Percentiles rank a stretch among this genome's conserved stretches.
Evolutionary conservation across 768 basidiomycete species (phyloP).

Genomic region (Gelatoporia subvermispora): DNA sequence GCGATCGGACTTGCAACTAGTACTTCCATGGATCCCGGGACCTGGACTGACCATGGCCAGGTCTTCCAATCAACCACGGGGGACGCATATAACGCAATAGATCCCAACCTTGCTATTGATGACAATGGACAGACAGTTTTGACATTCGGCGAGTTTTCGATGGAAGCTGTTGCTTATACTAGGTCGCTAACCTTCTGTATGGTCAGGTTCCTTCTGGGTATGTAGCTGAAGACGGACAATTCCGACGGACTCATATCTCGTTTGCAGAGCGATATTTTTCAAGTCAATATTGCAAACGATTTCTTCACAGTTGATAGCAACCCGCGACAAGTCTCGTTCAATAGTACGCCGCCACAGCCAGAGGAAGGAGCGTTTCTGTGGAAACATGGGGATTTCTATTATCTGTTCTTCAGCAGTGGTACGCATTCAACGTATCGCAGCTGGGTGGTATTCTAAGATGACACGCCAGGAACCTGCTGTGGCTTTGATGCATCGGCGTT

Average conservation of each 20-base stretch:
- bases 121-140: slow-evolving; percentile 11
- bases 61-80: slow-evolving; percentile 15
- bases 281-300: slow-evolving; percentile 8
- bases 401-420: slow-evolving; percentile 18
- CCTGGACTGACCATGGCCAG: slow-evolving; percentile 19
- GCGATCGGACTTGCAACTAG: slow-evolving; percentile 21
- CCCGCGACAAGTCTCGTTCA: slow-evolving; percentile 10
- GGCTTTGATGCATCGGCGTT: slow-evolving; percentile 9
- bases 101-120: slow-evolving; percentile 15
- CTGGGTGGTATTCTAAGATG: not conserved
- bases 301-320: slow-evolving; percentile 3
- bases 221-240: not conserved
- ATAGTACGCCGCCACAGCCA: slow-evolving; percentile 10
- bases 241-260: not conserved
- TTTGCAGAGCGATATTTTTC: slow-evolving; percentile 7
- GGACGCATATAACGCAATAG: slow-evolving; percentile 16
- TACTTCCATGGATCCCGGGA: slow-evolving; percentile 19
- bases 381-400: slow-evolving; percentile 13
- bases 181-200: not conserved
- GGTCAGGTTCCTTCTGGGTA: slow-evolving; percentile 13
- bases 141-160: slow-evolving; percentile 13
- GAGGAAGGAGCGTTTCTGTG: slow-evolving; percentile 14
- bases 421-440: not conserved
- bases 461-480: slow-evolving; percentile 5
- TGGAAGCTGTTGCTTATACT: not conserved